These are phyloP conservation scores for Suillus alpinus DNA, from an alignment of 768 basidiomycete genomes.

Conservation along the genomic window DNA sequence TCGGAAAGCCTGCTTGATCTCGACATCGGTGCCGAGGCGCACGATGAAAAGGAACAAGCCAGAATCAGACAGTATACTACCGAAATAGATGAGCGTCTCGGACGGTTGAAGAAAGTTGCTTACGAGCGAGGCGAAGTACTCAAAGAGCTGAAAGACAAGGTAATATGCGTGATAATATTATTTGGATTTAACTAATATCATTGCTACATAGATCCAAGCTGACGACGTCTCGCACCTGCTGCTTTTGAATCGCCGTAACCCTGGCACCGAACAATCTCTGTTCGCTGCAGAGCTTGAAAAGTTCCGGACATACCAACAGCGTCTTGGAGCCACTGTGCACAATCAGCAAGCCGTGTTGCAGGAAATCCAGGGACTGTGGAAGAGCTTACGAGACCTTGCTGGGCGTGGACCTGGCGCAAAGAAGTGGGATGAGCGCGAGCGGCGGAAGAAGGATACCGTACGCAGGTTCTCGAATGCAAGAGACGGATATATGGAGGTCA, in stretches of 20 bases:
- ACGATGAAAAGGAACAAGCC: slow-evolving; percentile 63
- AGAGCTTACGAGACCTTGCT: slow-evolving; percentile 65
- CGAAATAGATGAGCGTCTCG: slow-evolving; percentile 78
- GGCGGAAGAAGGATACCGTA: slow-evolving; percentile 71
- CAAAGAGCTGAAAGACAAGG: slow-evolving; percentile 96
- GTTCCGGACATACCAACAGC: slow-evolving; percentile 87
- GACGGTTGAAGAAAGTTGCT: slow-evolving; percentile 76
- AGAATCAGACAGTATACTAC: slow-evolving; percentile 65
- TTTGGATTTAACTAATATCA: neutral
- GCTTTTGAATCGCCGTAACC: slow-evolving; percentile 84
- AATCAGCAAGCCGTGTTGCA: slow-evolving; percentile 73
- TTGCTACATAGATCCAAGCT: slow-evolving; percentile 66
- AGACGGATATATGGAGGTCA: slow-evolving; percentile 84
- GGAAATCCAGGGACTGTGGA: slow-evolving; percentile 75
- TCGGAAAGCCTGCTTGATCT: slow-evolving; percentile 64
- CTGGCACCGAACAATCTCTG: slow-evolving; percentile 77
- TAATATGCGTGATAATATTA: slow-evolving; percentile 26
- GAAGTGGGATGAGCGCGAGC: slow-evolving; percentile 82
- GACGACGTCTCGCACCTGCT: slow-evolving; percentile 97
- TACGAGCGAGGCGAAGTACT: slow-evolving; percentile 83
- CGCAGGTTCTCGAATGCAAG: slow-evolving; percentile 70
- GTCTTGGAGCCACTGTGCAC: slow-evolving; percentile 72
- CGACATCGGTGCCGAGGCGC: slow-evolving; percentile 59
- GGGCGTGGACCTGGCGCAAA: slow-evolving; percentile 75
- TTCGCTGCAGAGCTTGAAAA: slow-evolving; percentile 96